Evolutionary conservation across 805 yeast species (phyloP).

Genomic region (Kodamaea neixiangensis): DNA sequence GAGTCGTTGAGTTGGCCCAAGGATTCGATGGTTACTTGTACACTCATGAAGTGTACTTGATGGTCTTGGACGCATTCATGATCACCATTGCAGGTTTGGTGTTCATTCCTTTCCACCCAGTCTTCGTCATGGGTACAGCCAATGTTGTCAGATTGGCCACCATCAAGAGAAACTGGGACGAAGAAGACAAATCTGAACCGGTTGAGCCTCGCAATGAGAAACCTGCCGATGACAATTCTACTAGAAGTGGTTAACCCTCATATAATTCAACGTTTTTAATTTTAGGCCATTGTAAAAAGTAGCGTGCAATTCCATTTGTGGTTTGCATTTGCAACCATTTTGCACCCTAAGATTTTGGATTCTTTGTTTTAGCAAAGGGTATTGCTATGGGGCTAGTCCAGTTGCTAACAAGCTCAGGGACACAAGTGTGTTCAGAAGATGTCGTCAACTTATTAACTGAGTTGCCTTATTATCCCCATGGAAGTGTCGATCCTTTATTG

Average conservation of each 20-base stretch:
- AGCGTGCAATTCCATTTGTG: background rate
- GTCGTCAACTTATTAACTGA: background rate
- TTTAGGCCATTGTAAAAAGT: background rate
- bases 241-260: background rate
- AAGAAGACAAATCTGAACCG: constrained; percentile 3
- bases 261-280: background rate
- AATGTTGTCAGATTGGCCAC: constrained; percentile 28
- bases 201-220: background rate
- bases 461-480: background rate
- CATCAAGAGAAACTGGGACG: constrained; percentile 29
- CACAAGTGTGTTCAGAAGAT: no score
- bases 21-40: constrained; percentile 41
- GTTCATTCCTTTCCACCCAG: constrained; percentile 43
- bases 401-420: background rate
- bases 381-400: background rate
- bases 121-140: constrained; percentile 32
- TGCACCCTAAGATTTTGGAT: background rate
- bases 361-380: background rate
- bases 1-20: constrained; percentile 42
- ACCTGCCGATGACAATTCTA: background rate
- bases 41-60: constrained; percentile 36
- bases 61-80: constrained; percentile 43
- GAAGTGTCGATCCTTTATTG: background rate
- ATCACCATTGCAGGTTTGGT: constrained; percentile 37
- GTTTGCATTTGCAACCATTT: constrained; percentile 3